Conservation (phyloP, 768 basidiomycete species). For the Zangia roseola region DNA sequence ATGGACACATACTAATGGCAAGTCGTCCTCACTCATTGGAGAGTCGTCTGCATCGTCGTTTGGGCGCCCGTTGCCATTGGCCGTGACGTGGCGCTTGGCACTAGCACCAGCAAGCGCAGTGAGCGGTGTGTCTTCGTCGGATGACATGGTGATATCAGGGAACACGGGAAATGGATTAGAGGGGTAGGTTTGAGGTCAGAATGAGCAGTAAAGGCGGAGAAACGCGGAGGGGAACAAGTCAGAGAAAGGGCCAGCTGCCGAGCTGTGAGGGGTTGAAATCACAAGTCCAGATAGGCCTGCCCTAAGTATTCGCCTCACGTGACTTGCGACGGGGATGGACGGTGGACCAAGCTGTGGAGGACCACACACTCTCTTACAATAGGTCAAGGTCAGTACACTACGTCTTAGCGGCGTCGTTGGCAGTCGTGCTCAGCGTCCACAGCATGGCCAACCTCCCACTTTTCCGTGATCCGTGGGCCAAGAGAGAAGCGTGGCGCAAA, state of each 20-base stretch:
- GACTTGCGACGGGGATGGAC: conserved; percentile 11
- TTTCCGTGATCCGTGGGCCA: conserved; percentile 94
- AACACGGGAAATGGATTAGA: conserved; percentile 8
- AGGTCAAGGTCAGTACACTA: conserved; percentile 22
- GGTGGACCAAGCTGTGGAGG: neutral
- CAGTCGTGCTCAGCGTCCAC: conserved; percentile 15
- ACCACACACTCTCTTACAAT: conserved; percentile 3
- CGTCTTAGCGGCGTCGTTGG: neutral
- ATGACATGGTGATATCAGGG: conserved; percentile 45
- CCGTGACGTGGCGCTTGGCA: conserved; percentile 42
- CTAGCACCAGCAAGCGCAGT: conserved; percentile 37
- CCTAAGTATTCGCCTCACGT: conserved; percentile 45
- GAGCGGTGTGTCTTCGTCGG: conserved; percentile 60
- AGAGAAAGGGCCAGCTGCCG: conserved; percentile 26
- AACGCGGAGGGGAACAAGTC: conserved; percentile 31
- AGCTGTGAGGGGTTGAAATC: conserved; percentile 25
- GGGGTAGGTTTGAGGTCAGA: neutral
- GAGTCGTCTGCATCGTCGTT: conserved; percentile 40
- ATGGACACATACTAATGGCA: conserved; percentile 59
- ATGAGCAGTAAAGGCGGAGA: conserved; percentile 16
- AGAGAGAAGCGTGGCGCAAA: conserved; percentile 89
- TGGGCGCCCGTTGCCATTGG: conserved; percentile 43
- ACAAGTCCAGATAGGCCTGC: conserved; percentile 51
- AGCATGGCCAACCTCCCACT: conserved; percentile 66
- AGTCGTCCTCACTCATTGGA: conserved; percentile 68